Evolutionary conservation across 225 moss, liverwort and hornwort species (phyloP).

Genomic region (Ulota crispa): DNA sequence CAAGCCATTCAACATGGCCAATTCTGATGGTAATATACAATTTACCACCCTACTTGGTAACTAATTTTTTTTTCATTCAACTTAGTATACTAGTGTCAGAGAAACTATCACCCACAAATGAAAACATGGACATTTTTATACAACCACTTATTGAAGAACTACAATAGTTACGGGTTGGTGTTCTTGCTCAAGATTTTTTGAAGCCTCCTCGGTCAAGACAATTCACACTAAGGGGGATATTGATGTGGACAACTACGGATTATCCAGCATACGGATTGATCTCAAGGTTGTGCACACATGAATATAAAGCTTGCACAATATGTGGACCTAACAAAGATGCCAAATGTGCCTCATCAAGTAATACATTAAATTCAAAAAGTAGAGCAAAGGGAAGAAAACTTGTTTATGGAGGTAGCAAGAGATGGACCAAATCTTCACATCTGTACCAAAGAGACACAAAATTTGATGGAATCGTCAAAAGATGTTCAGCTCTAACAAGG

Average conservation of each 20-base stretch:
- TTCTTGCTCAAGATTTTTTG: neutral
- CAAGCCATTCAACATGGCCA: too few species aligned
- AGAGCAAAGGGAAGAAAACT: too few species aligned
- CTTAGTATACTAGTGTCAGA: neutral
- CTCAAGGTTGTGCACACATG: neutral
- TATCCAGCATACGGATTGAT: neutral
- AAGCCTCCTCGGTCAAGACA: neutral
- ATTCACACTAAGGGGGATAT: neutral
- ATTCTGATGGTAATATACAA: too few species aligned
- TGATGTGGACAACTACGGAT: neutral
- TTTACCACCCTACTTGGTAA: too few species aligned
- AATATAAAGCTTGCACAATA: neutral
- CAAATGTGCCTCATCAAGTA: neutral
- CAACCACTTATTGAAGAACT: neutral
- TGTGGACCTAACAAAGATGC: neutral
- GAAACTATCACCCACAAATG: too few species aligned
- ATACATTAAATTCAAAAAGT: too few species aligned
- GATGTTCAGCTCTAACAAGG: too few species aligned
- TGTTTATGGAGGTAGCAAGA: too few species aligned
- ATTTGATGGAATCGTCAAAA: too few species aligned
- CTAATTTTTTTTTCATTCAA: neutral
- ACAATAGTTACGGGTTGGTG: neutral
- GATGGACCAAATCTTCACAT: too few species aligned
- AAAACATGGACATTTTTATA: too few species aligned
- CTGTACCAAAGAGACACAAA: too few species aligned